phyloP scores from a whole-genome alignment of 1,284 basidiomycete species.

The Apiotrichum montevideense region DNA sequence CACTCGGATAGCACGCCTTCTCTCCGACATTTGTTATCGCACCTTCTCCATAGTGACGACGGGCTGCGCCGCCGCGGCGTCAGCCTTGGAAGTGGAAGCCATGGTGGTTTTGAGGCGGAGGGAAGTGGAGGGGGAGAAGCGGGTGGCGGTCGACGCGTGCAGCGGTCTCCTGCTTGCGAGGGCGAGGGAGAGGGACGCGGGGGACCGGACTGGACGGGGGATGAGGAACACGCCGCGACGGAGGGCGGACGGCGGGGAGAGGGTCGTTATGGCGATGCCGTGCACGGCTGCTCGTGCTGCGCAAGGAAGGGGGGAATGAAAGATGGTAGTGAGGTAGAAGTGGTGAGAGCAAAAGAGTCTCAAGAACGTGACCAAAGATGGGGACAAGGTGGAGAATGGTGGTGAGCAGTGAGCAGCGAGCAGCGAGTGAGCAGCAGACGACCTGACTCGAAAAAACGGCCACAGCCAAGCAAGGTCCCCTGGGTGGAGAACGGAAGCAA shows the following conservation, averaged over 20 bases:
- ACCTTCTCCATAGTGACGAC: slow-evolving; percentile 45
- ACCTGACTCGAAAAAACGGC: slow-evolving; percentile 3
- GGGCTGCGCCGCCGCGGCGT: slow-evolving; percentile 30
- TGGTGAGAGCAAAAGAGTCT: too few species aligned
- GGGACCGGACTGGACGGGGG: neutral
- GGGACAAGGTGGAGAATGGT: neutral
- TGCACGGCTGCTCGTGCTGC: slow-evolving; percentile 1
- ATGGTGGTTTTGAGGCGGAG: neutral
- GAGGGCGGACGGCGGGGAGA: neutral
- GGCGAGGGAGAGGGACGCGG: neutral
- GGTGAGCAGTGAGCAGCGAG: too few species aligned
- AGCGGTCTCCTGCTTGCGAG: neutral
- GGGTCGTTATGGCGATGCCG: slow-evolving; percentile 2
- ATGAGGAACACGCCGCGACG: slow-evolving; percentile 1
- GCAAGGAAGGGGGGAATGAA: neutral
- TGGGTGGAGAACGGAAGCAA: neutral
- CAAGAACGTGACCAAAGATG: too few species aligned
- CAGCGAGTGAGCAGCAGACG: too few species aligned
- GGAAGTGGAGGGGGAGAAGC: neutral
- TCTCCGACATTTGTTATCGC: too few species aligned
- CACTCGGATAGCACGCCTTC: too few species aligned
- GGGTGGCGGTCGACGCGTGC: neutral
- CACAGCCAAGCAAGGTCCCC: too few species aligned
- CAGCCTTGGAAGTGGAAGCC: slow-evolving; percentile 20
- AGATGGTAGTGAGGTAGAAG: too few species aligned